A percentile compares a stretch with the other conserved stretches of the same genome.
These are phyloP conservation scores for Irpex lacteus DNA, from an alignment of 1,284 basidiomycete genomes.

Conservation along the genomic window DNA sequence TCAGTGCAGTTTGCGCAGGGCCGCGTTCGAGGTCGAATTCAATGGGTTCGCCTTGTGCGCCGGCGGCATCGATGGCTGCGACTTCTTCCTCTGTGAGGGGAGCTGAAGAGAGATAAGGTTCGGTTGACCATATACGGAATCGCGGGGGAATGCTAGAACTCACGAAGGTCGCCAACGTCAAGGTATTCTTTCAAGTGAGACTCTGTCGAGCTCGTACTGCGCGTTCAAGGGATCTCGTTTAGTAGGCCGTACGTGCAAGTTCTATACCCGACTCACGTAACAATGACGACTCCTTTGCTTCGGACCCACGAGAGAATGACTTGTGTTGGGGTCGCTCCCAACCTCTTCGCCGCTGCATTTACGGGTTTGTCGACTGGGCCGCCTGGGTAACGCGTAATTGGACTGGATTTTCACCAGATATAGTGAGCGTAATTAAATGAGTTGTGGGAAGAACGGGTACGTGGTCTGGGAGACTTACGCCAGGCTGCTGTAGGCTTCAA, in stretches of 20 bases:
- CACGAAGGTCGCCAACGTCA: constrained; percentile 58
- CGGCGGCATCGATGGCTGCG: constrained; percentile 56
- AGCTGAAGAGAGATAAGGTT: constrained; percentile 20
- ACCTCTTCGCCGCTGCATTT: constrained; percentile 49
- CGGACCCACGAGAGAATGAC: constrained; percentile 68
- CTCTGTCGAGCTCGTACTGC: constrained; percentile 65
- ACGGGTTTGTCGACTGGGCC: constrained; percentile 69
- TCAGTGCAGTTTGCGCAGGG: neutral
- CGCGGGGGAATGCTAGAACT: constrained; percentile 11
- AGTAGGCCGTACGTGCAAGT: neutral
- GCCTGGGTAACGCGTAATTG: constrained; percentile 58
- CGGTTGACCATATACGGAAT: neutral
- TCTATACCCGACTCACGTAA: constrained; percentile 46
- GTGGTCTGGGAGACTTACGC: constrained; percentile 33
- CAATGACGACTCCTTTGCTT: constrained; percentile 60
- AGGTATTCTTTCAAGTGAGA: constrained; percentile 67
- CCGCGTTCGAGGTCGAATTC: neutral
- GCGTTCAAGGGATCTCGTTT: neutral
- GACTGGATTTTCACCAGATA: constrained; percentile 33
- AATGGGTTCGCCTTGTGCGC: constrained; percentile 34
- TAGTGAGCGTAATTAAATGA: neutral
- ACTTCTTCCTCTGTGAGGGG: constrained; percentile 47
- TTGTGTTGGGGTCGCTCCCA: constrained; percentile 60
- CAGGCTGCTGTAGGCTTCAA: constrained; percentile 70
- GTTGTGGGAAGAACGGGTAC: neutral